A percentile compares a stretch with the other conserved stretches of the same genome.
Conservation (phyloP, 257 asterid genomes). For the Anisodus tanguticus region DNA sequence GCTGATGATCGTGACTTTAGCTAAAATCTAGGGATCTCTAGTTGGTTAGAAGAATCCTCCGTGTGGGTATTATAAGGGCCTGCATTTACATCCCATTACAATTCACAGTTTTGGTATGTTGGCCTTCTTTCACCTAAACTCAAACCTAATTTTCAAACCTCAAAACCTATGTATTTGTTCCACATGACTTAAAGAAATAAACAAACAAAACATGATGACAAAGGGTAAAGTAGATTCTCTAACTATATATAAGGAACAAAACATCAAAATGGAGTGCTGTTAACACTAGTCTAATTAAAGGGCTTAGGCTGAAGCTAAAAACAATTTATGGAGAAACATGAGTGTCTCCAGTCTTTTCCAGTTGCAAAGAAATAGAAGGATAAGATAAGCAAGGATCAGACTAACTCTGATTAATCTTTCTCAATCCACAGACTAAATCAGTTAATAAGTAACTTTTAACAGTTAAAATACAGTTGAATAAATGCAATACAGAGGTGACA, state of each 20-base stretch:
- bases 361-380: background rate
- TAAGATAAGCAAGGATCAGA: background rate
- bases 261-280: background rate
- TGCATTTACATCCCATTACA: background rate
- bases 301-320: slow-evolving; percentile 16
- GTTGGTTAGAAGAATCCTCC: background rate
- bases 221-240: background rate
- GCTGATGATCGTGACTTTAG: background rate
- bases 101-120: slow-evolving; percentile 10
- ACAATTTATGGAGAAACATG: background rate
- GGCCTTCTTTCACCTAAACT: background rate
- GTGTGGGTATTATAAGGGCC: background rate
- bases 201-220: background rate
- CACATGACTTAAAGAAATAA: background rate
- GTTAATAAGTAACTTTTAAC: background rate
- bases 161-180: background rate
- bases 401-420: background rate
- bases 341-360: background rate
- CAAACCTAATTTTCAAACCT: background rate
- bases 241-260: background rate
- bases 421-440: background rate
- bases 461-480: background rate
- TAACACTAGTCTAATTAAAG: background rate
- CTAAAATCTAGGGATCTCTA: background rate
- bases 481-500: background rate